Evolutionary conservation across 1,284 basidiomycete genomes (phyloP).

Genomic region (Trametes hirsuta): DNA sequence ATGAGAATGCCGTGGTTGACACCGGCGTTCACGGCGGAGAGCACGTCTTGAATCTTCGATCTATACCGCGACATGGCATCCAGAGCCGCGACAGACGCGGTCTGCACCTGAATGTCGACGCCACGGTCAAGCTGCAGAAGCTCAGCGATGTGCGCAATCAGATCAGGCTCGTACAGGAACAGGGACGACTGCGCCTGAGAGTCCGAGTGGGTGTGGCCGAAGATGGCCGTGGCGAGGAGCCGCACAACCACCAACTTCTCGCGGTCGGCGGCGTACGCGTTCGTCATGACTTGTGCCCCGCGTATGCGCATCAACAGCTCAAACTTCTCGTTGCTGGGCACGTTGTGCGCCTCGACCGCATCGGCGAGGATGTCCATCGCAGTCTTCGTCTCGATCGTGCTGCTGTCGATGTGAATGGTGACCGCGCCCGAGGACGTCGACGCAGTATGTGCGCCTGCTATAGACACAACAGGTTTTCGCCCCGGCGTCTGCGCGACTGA

Average conservation of each 20-base stretch:
- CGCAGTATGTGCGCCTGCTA: constrained; percentile 31
- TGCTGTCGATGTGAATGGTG: constrained; percentile 65
- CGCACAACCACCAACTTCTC: constrained; percentile 84
- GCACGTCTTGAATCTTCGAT: constrained; percentile 82
- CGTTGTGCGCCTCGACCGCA: constrained; percentile 67
- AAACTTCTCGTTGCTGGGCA: constrained; percentile 88
- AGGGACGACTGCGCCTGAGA: constrained; percentile 78
- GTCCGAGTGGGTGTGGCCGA: constrained; percentile 84
- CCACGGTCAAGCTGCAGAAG: constrained; percentile 80
- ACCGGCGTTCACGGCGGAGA: constrained; percentile 91
- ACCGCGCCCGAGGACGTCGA: constrained; percentile 51
- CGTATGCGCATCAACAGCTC: constrained; percentile 90
- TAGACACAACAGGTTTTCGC: constrained; percentile 27
- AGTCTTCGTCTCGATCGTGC: constrained; percentile 58
- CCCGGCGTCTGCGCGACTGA: constrained; percentile 40
- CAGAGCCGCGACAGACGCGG: constrained; percentile 84
- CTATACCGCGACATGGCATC: constrained; percentile 91
- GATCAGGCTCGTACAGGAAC: constrained; percentile 94
- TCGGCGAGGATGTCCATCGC: constrained; percentile 80
- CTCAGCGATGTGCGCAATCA: constrained; percentile 88
- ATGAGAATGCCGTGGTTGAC: constrained; percentile 96
- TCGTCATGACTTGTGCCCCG: constrained; percentile 68
- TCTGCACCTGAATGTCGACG: constrained; percentile 74
- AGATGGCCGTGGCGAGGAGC: constrained; percentile 89
- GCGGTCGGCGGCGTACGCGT: constrained; percentile 62